Conservation (phyloP, 139 green algal species). For the Spirogloea muscicola region DNA sequence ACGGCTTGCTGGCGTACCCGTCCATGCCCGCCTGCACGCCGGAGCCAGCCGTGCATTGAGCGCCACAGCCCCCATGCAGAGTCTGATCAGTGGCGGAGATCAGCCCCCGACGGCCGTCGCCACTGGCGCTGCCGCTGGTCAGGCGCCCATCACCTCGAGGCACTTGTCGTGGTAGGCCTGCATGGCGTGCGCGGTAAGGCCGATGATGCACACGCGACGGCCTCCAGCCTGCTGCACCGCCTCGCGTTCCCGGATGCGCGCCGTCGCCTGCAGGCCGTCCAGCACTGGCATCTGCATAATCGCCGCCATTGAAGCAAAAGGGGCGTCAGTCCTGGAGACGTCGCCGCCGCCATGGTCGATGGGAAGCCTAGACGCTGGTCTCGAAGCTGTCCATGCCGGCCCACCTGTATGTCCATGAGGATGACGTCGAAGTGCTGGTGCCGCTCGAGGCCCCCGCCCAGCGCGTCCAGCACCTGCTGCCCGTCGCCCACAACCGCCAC, state of each 20-base stretch:
- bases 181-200: conserved; percentile 16
- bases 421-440: conserved; percentile 13
- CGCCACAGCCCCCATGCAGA: conserved; percentile 4
- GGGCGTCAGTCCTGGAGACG: no score
- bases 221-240: background rate
- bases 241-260: conserved; percentile 3
- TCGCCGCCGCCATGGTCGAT: no score
- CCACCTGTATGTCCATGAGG: conserved; percentile 36
- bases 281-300: conserved; percentile 22
- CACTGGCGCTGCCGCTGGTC: background rate
- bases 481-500: conserved; percentile 27
- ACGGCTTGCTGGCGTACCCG: conserved; percentile 8
- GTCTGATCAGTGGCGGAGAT: no score
- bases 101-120: no score
- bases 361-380: no score
- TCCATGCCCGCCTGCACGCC: conserved; percentile 7
- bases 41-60: background rate
- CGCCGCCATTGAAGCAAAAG: no score
- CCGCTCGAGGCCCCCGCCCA: no score
- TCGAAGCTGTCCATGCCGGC: no score
- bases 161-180: conserved; percentile 13
- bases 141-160: background rate
- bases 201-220: background rate
- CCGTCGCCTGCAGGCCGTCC: conserved; percentile 11
- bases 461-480: conserved; percentile 12